Base-by-base conservation (phyloP, 1,284 basidiomycete species). In the Gymnopus androsaceus region DNA sequence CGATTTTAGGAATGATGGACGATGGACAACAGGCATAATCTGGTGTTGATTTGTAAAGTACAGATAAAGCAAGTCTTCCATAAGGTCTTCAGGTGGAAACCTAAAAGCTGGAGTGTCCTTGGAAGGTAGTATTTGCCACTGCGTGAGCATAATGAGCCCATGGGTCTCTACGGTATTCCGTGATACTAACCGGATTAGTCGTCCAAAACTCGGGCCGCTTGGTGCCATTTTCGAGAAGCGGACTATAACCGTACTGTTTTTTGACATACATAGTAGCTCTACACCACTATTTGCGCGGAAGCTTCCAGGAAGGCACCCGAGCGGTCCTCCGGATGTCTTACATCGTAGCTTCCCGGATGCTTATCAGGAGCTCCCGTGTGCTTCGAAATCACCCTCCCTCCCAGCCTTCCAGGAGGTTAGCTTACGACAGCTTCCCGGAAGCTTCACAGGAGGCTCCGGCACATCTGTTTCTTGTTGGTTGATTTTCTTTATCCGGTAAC, bases 1-100 rank as follows among this genome's bases (percentile, higher is more conserved):
- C 42, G 78, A 71, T 12, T 72, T 67, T 51, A 84, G 78, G 63
- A 92, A 89, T 17, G 79, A 81, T 2, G 79, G 79, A 0, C 79
- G 78, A 63, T 91, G 88, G 8, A 92, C 67, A 15, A 91, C 70
- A 3, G 84, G 82, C 15, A 79, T 66, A 55, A 80, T 69, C 12
- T 68, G 61, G 65, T 88, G 85, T 62, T 77, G 63, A 42, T 79
- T 62, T 3, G 60, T 59, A 64, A 91, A 91, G 66, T 82, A 91
- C 12, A 82, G 72, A 14, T 84, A 76, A 57, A 90, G 74, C 31
- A 92, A 75, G 2, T 57, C 55, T 3, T 63, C 61, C 23, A 81
- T 75, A 15, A 91, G 71, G 48, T 85, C 83, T 1, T 71, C 61
- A 0, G 75, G 72, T 0, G 84, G 83, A 56, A 83, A 85, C n/a